phyloP scores from a whole-genome alignment of 768 basidiomycete genomes.

The Russula earlei region DNA sequence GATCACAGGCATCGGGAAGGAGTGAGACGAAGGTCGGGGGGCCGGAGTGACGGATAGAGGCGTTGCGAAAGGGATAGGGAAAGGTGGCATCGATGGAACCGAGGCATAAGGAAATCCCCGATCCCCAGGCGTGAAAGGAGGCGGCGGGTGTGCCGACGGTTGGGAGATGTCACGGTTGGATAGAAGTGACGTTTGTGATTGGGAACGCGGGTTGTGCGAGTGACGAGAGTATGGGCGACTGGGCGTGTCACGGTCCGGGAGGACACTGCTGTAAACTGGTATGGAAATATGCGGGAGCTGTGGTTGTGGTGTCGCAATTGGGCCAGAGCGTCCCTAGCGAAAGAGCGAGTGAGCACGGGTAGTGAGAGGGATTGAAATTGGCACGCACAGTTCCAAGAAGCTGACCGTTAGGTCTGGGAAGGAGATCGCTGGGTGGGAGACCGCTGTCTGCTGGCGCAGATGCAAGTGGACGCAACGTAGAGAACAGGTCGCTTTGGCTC shows the following conservation, averaged over 20 bases:
- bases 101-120: slow-evolving; percentile 12
- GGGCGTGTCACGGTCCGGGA: not conserved
- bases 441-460: slow-evolving; percentile 3
- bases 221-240: slow-evolving; percentile 4
- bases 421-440: not conserved
- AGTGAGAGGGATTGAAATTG: not conserved
- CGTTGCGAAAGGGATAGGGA: not conserved
- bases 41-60: not conserved
- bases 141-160: not conserved
- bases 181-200: slow-evolving; percentile 2
- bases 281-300: not conserved
- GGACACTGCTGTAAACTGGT: not conserved
- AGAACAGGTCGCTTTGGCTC: not conserved
- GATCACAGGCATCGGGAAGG: not conserved
- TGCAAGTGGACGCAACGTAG: not conserved
- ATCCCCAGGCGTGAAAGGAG: not conserved
- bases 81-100: not conserved
- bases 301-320: slow-evolving; percentile 11
- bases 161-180: not conserved
- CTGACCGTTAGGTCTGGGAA: slow-evolving; percentile 5
- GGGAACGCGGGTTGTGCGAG: not conserved
- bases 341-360: not conserved
- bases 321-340: slow-evolving; percentile 2
- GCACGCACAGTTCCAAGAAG: slow-evolving; percentile 13
- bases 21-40: not conserved